phyloP scores from a whole-genome alignment of 192 early-diverging fungal genomes.

The Spizellomyces sp. region DNA sequence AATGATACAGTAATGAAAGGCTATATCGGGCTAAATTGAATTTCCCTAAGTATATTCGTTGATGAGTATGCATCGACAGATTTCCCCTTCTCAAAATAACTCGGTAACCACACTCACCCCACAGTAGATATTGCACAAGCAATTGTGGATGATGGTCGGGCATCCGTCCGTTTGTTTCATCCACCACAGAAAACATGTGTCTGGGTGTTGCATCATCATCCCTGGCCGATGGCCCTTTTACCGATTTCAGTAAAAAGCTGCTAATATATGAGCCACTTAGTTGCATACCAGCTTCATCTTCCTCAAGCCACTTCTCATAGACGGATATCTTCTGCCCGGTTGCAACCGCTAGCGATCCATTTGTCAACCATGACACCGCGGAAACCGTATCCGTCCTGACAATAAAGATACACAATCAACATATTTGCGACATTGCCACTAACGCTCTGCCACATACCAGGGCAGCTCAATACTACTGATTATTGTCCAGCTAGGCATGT shows the following conservation, averaged over 20 bases:
- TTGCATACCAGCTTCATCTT: not conserved
- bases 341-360: conserved; percentile 63
- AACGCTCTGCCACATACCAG: conserved; percentile 33
- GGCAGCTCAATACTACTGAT: conserved; percentile 59
- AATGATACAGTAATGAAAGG: conserved; percentile 66
- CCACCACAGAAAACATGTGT: conserved; percentile 30
- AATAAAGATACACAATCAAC: not conserved
- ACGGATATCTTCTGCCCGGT: conserved; percentile 56
- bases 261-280: not conserved
- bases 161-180: conserved; percentile 56
- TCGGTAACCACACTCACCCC: conserved; percentile 49
- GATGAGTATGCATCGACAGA: not conserved
- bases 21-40: conserved; percentile 68
- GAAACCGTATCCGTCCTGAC: conserved; percentile 32
- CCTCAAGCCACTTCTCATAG: conserved; percentile 69
- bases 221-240: not conserved
- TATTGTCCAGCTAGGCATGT: conserved; percentile 50
- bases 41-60: conserved; percentile 44
- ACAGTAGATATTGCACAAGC: conserved; percentile 70
- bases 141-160: conserved; percentile 75
- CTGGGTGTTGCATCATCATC: conserved; percentile 21
- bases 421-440: not conserved
- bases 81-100: not conserved
- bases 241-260: not conserved
- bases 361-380: conserved; percentile 42